phyloP scores from a whole-genome alignment of 164 flowering plant species.

The Euptelea pleiosperma region DNA sequence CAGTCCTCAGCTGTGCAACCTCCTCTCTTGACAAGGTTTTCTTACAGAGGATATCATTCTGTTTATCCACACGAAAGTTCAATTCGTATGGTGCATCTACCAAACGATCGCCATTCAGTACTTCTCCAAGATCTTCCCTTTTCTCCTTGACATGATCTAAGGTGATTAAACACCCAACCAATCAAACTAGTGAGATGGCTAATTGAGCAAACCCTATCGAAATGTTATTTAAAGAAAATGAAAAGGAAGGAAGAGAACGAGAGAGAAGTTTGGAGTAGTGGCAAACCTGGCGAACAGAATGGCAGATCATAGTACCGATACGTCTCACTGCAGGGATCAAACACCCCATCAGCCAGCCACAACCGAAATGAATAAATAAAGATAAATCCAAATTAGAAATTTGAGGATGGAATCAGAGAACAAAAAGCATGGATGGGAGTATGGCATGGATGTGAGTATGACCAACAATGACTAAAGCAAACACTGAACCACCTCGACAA shows the following conservation, averaged over 20 bases:
- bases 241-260: too few species aligned
- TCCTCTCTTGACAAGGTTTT: slow-evolving; percentile 41
- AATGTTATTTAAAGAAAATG: too few species aligned
- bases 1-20: slow-evolving; percentile 46
- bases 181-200: neutral
- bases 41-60: slow-evolving; percentile 40
- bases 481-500: too few species aligned
- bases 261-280: neutral
- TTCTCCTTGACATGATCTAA: slow-evolving; percentile 45
- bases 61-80: slow-evolving; percentile 43
- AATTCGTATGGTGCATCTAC: slow-evolving; percentile 61
- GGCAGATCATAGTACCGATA: slow-evolving; percentile 56
- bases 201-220: neutral
- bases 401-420: neutral
- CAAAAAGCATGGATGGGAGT: neutral
- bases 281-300: slow-evolving; percentile 50
- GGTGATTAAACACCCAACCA: neutral
- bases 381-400: neutral
- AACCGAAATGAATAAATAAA: neutral
- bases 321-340: slow-evolving; percentile 45
- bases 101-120: slow-evolving; percentile 66
- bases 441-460: neutral
- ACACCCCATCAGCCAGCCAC: slow-evolving; percentile 7
- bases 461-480: neutral
- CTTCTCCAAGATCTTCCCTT: slow-evolving; percentile 57